phyloP scores from a whole-genome alignment of 2,329 filamentous ascomycete species.

The Cytospora paraplurivora region DNA sequence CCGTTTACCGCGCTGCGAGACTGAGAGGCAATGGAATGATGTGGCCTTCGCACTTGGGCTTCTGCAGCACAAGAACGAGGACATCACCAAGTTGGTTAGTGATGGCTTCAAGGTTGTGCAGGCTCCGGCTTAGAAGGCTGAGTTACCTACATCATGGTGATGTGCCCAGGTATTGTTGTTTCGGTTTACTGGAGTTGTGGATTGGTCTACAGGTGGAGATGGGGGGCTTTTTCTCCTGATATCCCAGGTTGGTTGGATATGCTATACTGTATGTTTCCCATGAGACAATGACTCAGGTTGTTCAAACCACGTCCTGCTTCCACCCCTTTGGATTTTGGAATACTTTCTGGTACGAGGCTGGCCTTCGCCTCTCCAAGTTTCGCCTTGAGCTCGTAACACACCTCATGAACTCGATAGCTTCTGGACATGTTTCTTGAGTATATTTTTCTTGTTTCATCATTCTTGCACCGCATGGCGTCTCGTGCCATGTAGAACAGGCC shows the following conservation, averaged over 20 bases:
- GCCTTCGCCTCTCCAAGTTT: too few species aligned
- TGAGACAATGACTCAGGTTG: background rate
- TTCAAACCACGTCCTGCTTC: background rate
- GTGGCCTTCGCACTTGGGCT: slow-evolving; percentile 89
- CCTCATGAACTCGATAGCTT: too few species aligned
- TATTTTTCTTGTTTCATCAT: too few species aligned
- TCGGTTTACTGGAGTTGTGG: background rate
- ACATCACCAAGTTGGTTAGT: slow-evolving; percentile 74
- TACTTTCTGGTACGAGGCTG: background rate
- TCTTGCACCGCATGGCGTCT: too few species aligned
- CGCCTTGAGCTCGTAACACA: too few species aligned
- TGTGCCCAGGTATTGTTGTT: background rate
- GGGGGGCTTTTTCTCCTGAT: background rate
- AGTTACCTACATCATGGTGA: background rate
- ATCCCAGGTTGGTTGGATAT: background rate
- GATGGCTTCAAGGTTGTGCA: slow-evolving; percentile 77
- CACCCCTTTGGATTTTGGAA: background rate
- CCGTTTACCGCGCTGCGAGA: slow-evolving; percentile 81
- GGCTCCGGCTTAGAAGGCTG: slow-evolving; percentile 51
- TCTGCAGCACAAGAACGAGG: slow-evolving; percentile 90
- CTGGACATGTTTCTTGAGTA: too few species aligned
- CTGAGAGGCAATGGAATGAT: slow-evolving; percentile 95
- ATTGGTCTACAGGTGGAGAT: background rate
- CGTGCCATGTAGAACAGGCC: too few species aligned
- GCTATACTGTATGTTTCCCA: background rate